Conservation (phyloP, 2,329 filamentous ascomycete genomes). For the Rhynchosporium agropyri region DNA sequence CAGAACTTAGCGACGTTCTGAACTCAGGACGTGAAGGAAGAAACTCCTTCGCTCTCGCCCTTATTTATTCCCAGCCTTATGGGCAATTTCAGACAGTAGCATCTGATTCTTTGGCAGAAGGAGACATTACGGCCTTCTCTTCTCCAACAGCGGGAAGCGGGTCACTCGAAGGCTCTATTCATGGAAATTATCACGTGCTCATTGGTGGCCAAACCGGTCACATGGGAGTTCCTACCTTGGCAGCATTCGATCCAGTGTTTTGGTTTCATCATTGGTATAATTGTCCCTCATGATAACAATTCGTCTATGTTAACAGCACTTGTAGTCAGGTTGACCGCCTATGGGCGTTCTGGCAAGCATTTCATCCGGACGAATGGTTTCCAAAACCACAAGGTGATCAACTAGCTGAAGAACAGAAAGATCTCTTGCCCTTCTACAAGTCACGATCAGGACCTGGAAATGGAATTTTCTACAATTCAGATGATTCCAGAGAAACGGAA, state of each 20-base stretch:
- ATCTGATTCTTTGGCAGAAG: background rate
- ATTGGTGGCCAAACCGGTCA: conserved; percentile 16
- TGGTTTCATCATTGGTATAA: conserved; percentile 24
- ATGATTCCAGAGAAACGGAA: conserved; percentile 10
- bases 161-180: conserved; percentile 17
- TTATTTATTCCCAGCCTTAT: conserved; percentile 14
- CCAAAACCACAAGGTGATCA: conserved; percentile 7
- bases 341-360: conserved; percentile 20
- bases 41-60: background rate
- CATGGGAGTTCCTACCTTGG: conserved; percentile 8
- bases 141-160: conserved; percentile 3
- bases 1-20: conserved; percentile 5
- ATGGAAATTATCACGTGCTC: conserved; percentile 17
- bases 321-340: conserved; percentile 16
- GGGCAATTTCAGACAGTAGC: conserved; percentile 5
- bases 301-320: background rate
- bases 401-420: conserved; percentile 10
- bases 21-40: conserved; percentile 12
- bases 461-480: conserved; percentile 10
- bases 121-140: conserved; percentile 10
- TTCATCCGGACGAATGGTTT: conserved; percentile 16
- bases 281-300: conserved; percentile 1
- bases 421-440: conserved; percentile 10
- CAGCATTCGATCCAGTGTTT: conserved; percentile 24
- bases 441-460: conserved; percentile 9